Evolutionary conservation across 202 grass and related monocot genomes (phyloP).

Genomic region (Setaria viridis): DNA sequence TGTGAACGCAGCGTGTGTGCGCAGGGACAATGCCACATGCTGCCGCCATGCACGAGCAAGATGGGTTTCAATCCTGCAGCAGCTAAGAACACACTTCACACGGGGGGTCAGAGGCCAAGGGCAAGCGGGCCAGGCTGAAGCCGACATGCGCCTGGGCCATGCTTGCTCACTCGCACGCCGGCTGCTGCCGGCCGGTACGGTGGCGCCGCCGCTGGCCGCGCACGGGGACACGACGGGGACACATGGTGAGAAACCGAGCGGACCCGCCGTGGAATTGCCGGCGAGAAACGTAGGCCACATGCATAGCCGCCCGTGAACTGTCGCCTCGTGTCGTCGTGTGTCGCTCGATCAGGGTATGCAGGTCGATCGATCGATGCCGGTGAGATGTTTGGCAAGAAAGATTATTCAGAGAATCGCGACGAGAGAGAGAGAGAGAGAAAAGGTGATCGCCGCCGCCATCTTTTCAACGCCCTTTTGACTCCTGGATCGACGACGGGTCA

Average conservation of each 20-base stretch:
- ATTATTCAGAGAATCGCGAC: background rate
- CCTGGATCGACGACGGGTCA: too few species aligned
- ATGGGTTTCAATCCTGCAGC: background rate
- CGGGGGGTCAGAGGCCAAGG: background rate
- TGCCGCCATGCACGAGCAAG: constrained; percentile 19
- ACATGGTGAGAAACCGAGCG: background rate
- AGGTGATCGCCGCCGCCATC: constrained; percentile 1
- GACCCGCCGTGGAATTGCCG: constrained; percentile 25
- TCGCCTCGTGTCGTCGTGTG: background rate
- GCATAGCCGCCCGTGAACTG: background rate
- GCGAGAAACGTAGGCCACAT: background rate
- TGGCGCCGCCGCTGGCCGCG: background rate
- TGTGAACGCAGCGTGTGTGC: background rate
- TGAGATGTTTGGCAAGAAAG: background rate
- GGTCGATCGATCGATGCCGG: background rate
- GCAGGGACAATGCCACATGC: background rate
- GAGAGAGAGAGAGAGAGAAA: background rate
- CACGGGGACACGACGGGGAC: constrained; percentile 20
- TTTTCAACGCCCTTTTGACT: constrained; percentile 53
- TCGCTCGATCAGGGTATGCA: background rate
- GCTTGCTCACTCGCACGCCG: background rate
- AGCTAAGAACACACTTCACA: background rate
- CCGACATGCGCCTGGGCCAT: constrained; percentile 11
- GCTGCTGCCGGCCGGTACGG: background rate
- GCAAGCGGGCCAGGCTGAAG: constrained; percentile 12